Conservation (phyloP, 139 green algal species). For the Yamagishiella unicocca region DNA sequence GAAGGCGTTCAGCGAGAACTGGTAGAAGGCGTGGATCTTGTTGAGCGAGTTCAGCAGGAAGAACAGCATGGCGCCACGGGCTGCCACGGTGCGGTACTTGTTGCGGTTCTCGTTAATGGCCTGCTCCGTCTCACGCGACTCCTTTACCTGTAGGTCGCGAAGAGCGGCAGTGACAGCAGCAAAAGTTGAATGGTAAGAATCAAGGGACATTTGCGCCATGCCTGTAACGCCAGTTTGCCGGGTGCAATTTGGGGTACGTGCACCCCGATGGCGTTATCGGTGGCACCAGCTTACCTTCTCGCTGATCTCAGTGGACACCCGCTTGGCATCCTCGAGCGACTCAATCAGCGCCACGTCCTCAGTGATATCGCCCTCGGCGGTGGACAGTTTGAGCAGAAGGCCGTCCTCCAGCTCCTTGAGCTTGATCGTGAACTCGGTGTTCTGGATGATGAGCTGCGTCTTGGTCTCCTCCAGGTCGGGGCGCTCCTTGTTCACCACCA, state of each 20-base stretch:
- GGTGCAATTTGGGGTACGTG: too few species aligned
- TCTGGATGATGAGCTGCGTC: slow-evolving; percentile 90
- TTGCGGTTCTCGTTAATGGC: slow-evolving; percentile 86
- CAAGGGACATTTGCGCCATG: too few species aligned
- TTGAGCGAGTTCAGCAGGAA: slow-evolving; percentile 92
- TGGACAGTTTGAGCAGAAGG: slow-evolving; percentile 88
- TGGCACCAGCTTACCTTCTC: slow-evolving; percentile 68
- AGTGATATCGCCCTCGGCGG: slow-evolving; percentile 91
- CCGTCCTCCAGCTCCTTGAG: slow-evolving; percentile 89
- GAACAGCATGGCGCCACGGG: slow-evolving; percentile 85
- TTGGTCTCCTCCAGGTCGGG: slow-evolving; percentile 92
- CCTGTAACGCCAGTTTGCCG: too few species aligned
- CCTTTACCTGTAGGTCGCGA: slow-evolving; percentile 49
- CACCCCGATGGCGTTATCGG: too few species aligned
- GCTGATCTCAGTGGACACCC: slow-evolving; percentile 86
- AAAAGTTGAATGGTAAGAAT: too few species aligned
- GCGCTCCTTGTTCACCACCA: slow-evolving; percentile 92
- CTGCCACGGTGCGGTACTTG: slow-evolving; percentile 82
- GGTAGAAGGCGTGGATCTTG: slow-evolving; percentile 94
- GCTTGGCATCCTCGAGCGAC: slow-evolving; percentile 88
- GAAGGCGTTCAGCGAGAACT: slow-evolving; percentile 84
- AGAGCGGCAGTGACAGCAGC: too few species aligned
- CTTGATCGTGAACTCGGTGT: slow-evolving; percentile 95
- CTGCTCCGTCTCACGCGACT: slow-evolving; percentile 81
- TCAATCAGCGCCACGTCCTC: slow-evolving; percentile 93